Evolutionary conservation across 2,329 filamentous ascomycete genomes (phyloP), one percentile per base, ranked within the genome.

Genomic region (Xylariaceae sp.): DNA sequence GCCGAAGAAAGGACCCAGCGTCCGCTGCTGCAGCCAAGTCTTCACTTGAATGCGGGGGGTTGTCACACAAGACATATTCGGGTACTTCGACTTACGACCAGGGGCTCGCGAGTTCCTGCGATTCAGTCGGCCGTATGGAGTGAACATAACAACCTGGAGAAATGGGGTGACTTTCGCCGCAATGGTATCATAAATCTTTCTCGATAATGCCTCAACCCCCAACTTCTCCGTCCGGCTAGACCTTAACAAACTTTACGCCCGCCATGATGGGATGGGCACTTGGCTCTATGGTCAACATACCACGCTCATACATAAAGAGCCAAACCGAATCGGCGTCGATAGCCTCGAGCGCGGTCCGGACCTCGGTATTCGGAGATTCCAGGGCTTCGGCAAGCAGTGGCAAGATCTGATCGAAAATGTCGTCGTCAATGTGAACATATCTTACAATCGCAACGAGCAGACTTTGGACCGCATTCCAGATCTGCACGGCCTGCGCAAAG

Each of bases 321-420:
- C 90, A 95, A 3, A 94, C 87, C 1, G 88, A 87, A 76, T 94
- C 90, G 0, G 80, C 77, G 71, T 93, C 92, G 56, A 88, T 75
- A 2, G 71, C 74, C 64, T 88, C 84, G 51, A 94, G 73, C 9
- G 83, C 84, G 39, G 75, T 73, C 52, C 78, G 80, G 9, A 87
- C 80, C 23, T 53, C 45, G 52, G 82, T 76, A 1, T 67, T 57
- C 34, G 78, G 75, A 39, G 70, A 73, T 53, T 77, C 73, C 50
- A 86, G 64, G 44, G 77, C 71, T 37, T 80, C 80, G 2, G 72
- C 78, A 30, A 94, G 72, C 55, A 92, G 73, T 5, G 82, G 80
- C 49, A 93, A 70, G 10, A 89, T 81, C 56, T 90, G 82, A 64
- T 92, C 89, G 71, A 92, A 89, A 64, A 86, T 80, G 50, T 82